Evolutionary conservation across 805 yeast species (phyloP).

Genomic region (Yamadazyma tumulicola): DNA sequence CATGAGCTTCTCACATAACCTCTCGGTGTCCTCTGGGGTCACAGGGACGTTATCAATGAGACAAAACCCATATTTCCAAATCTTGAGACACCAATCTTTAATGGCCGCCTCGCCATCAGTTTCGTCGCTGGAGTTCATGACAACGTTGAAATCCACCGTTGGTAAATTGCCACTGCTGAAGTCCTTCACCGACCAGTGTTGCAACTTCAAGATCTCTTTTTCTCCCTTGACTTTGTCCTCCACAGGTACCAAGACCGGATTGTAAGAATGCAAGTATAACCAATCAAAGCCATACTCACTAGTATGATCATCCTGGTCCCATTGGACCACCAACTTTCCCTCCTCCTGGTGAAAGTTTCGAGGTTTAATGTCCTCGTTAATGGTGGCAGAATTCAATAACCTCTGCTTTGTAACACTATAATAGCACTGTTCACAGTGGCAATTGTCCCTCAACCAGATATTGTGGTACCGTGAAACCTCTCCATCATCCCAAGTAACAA

Average conservation of each 20-base stretch:
- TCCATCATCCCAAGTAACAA: constrained; percentile 7
- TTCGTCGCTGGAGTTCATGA: constrained; percentile 34
- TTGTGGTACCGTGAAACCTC: constrained; percentile 27
- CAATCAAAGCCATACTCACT: constrained; percentile 37
- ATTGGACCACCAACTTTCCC: constrained; percentile 18
- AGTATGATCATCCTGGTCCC: constrained; percentile 41
- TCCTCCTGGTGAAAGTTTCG: constrained; percentile 11
- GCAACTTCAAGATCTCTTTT: constrained; percentile 23
- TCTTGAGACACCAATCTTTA: constrained; percentile 52
- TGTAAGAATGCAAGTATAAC: constrained; percentile 50
- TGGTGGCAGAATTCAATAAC: constrained; percentile 49
- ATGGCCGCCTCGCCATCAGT: constrained; percentile 41
- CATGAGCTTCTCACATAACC: constrained; percentile 52
- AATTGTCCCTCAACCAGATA: constrained; percentile 65
- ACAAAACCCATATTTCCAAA: constrained; percentile 58
- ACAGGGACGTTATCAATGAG: constrained; percentile 60
- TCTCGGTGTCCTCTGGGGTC: constrained; percentile 55
- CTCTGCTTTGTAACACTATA: constrained; percentile 58
- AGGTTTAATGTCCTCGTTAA: constrained; percentile 29
- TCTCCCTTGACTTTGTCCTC: constrained; percentile 25
- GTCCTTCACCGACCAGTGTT: constrained; percentile 44
- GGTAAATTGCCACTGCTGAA: constrained; percentile 43
- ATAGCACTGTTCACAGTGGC: constrained; percentile 55
- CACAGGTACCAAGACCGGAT: constrained; percentile 42
- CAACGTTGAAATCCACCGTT: constrained; percentile 42